phyloP scores from a whole-genome alignment of 768 basidiomycete genomes.

The Xanthoconium purpureum region DNA sequence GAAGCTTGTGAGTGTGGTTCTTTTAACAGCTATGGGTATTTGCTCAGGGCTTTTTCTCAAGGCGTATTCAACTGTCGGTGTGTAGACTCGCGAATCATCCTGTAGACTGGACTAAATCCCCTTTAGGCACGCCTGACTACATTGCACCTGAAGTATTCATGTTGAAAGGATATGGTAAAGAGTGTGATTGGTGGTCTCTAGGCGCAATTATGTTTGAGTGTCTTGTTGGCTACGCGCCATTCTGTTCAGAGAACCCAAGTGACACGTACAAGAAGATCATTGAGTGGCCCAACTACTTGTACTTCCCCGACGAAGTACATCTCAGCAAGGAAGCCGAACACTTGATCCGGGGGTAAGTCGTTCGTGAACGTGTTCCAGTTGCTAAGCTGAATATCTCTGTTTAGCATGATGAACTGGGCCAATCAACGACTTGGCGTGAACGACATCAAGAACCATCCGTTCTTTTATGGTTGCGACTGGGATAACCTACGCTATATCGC shows the following conservation, averaged over 20 bases:
- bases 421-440: slow-evolving; percentile 72
- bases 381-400: slow-evolving; percentile 4
- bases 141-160: slow-evolving; percentile 98
- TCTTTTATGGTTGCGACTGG: slow-evolving; percentile 98
- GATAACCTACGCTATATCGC: slow-evolving; percentile 86
- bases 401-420: slow-evolving; percentile 83
- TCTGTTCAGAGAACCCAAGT: slow-evolving; percentile 94
- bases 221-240: slow-evolving; percentile 95
- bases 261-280: slow-evolving; percentile 99
- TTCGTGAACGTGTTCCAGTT: background rate
- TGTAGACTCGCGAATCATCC: slow-evolving; percentile 3
- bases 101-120: background rate
- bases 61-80: slow-evolving; percentile 90
- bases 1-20: slow-evolving; percentile 64
- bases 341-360: slow-evolving; percentile 72
- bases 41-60: slow-evolving; percentile 29
- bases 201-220: slow-evolving; percentile 99
- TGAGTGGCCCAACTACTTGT: slow-evolving; percentile 88
- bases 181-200: slow-evolving; percentile 99
- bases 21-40: background rate
- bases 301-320: slow-evolving; percentile 93
- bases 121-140: slow-evolving; percentile 44
- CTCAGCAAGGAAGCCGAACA: slow-evolving; percentile 91
- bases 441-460: slow-evolving; percentile 89
- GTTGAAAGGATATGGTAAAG: slow-evolving; percentile 96